A percentile compares a stretch with the other conserved stretches of the same genome.
phyloP scores from a whole-genome alignment of 2,329 filamentous ascomycete genomes.

The Xylaria sp. region DNA sequence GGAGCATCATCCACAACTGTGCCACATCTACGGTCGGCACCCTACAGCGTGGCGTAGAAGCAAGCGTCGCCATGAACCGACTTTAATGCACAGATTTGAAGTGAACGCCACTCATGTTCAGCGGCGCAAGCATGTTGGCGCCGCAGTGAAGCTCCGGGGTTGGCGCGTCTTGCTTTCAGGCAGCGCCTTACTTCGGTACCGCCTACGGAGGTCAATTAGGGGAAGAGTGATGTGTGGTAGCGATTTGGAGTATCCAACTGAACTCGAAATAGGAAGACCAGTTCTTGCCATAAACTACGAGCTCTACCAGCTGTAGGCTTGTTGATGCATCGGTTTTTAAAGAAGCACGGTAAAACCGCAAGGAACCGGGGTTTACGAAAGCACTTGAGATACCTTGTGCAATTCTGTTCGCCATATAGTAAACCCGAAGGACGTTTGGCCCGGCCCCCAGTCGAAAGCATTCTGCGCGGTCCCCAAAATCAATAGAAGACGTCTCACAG shows the following conservation, averaged over 20 bases:
- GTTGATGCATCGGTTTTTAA: neutral
- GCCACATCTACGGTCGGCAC: conserved; percentile 14
- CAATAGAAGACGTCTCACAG: no score
- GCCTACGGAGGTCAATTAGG: neutral
- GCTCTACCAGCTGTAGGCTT: no score
- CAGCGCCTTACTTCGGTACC: neutral
- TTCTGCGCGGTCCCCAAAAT: conserved; percentile 16
- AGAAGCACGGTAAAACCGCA: neutral
- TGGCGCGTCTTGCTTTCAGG: neutral
- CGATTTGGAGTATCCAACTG: neutral
- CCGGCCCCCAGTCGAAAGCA: neutral
- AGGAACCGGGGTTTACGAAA: neutral
- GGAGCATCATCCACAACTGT: conserved; percentile 11
- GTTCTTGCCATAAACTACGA: no score
- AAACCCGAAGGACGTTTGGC: neutral
- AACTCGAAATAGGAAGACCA: neutral
- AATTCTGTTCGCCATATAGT: neutral
- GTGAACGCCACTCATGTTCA: neutral
- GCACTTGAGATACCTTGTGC: neutral
- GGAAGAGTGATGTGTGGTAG: neutral
- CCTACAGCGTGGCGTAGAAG: neutral
- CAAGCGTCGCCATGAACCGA: neutral
- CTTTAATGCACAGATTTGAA: neutral
- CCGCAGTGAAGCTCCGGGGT: neutral
- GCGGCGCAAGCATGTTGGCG: neutral